Conservation (phyloP, 164 flowering plant species). For the Litsea cubeba region DNA sequence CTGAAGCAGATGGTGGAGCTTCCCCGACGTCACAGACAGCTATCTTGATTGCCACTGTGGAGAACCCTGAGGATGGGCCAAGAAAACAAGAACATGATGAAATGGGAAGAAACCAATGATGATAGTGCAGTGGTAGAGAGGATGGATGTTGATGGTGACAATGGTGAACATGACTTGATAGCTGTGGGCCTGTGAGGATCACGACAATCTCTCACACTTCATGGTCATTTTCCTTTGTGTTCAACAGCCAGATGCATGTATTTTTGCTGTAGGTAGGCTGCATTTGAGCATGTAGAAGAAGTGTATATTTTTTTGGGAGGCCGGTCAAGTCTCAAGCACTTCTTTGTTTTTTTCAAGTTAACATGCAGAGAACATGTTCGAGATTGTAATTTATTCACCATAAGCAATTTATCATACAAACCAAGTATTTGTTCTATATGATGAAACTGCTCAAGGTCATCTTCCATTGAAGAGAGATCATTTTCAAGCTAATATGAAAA, state of each 20-base stretch:
- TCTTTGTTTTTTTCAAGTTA: too few species aligned
- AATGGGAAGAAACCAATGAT: background rate
- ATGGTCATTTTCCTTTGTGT: background rate
- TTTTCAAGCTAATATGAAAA: too few species aligned
- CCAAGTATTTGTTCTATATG: too few species aligned
- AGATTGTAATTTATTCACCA: too few species aligned
- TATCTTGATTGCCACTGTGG: slow-evolving; percentile 18
- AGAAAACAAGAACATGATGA: background rate
- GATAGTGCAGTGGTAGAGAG: background rate
- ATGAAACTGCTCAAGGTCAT: too few species aligned
- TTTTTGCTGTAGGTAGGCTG: too few species aligned
- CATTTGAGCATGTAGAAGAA: background rate
- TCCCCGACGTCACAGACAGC: slow-evolving; percentile 17
- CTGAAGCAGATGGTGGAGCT: slow-evolving; percentile 25
- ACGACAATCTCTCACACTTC: background rate
- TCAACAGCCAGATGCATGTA: background rate
- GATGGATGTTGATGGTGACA: background rate
- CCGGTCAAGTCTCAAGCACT: too few species aligned
- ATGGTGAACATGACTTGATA: too few species aligned
- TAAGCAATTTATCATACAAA: too few species aligned
- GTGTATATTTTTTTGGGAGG: background rate
- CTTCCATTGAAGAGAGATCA: too few species aligned
- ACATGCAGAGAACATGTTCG: too few species aligned
- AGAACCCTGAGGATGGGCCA: slow-evolving; percentile 7
- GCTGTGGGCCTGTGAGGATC: background rate